Evolutionary conservation across 1,139 yeast species (phyloP), one percentile per base, ranked within the genome.

Genomic region (Saccharomyces hybrid): DNA sequence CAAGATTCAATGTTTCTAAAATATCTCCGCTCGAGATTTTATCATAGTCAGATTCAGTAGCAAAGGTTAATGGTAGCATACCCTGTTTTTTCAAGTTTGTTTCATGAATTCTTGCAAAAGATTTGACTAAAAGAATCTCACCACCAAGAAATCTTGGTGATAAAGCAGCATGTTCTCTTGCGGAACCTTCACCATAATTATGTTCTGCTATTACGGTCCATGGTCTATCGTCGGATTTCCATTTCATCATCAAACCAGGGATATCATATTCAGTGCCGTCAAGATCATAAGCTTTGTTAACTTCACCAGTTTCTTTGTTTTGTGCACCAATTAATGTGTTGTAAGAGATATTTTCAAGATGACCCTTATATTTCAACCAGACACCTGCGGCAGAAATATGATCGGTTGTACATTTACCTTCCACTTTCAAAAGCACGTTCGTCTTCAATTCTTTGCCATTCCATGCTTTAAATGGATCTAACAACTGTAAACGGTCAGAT

Each of bases 301-400:
- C 97, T 73, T 90, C 96, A 56, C 97, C 97, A 41, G 97, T 89
- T 74, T 91, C 99, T 70, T 88, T 88, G 72, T 93, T 93, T 58
- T 88, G 95, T 14, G 99, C 99, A 60, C 99, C 99, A 67, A 93
- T 93, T 65, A 93, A 78, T 6, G 98, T 91, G 76, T 93, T 93
- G 76, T 93, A 81, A 12, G 97, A 88, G 62, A 93, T 93, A 74
- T 93, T 93, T 71, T 91, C 97, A 66, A 93, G 79, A 70, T 93
- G 99, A 19, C 99, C 99, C 77, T 93, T 93, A 76, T 93, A 93
- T 76, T 93, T 93, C 74, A 93, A 81, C 99, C 99, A 93, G n/a
- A 86, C 95, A 69, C 99, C 99, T 41, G 99, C 99, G 47, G 98
- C 98, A 28, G 97, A 90, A 64, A 93, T 93, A 70, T 93, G 99